Conservation (phyloP, 2,329 filamentous ascomycete species). For the Aspergillus uvarum region DNA sequence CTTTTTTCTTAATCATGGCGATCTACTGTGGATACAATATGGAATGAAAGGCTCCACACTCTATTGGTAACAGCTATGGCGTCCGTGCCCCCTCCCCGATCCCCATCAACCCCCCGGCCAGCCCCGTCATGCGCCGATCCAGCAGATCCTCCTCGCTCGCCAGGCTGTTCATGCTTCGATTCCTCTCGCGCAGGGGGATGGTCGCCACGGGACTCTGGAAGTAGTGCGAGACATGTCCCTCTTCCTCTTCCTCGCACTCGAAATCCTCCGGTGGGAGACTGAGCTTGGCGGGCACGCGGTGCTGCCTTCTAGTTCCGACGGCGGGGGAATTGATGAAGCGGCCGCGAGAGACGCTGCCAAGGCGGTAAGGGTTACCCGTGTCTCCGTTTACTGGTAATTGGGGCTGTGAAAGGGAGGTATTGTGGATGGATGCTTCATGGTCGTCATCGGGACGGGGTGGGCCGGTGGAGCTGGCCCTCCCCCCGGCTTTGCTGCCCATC, state of each 20-base stretch:
- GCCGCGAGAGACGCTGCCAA: conserved; percentile 13
- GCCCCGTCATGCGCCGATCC: conserved; percentile 55
- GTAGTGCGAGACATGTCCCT: conserved; percentile 23
- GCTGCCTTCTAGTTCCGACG: conserved; percentile 12
- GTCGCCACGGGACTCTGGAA: conserved; percentile 19
- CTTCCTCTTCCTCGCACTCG: not conserved
- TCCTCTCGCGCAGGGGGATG: conserved; percentile 19
- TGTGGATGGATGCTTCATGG: too few species aligned
- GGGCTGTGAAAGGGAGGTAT: too few species aligned
- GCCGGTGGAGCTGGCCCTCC: too few species aligned
- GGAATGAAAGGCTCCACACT: too few species aligned
- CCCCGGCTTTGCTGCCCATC: not conserved
- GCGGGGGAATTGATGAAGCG: not conserved
- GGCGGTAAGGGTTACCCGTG: not conserved
- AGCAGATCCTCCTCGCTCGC: conserved; percentile 59
- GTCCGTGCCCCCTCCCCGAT: conserved; percentile 38
- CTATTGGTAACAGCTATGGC: conserved; percentile 14
- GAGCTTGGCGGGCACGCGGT: conserved; percentile 22
- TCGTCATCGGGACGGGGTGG: too few species aligned
- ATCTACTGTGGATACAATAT: too few species aligned
- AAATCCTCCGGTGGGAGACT: conserved; percentile 12
- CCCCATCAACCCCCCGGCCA: conserved; percentile 55
- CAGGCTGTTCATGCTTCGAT: conserved; percentile 53
- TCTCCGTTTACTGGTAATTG: conserved; percentile 9
- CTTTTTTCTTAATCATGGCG: too few species aligned